A percentile compares a stretch with the other conserved stretches of the same genome.
Conservation (phyloP, 1,139 yeast species). For the Saccharomyces pastorianus region DNA sequence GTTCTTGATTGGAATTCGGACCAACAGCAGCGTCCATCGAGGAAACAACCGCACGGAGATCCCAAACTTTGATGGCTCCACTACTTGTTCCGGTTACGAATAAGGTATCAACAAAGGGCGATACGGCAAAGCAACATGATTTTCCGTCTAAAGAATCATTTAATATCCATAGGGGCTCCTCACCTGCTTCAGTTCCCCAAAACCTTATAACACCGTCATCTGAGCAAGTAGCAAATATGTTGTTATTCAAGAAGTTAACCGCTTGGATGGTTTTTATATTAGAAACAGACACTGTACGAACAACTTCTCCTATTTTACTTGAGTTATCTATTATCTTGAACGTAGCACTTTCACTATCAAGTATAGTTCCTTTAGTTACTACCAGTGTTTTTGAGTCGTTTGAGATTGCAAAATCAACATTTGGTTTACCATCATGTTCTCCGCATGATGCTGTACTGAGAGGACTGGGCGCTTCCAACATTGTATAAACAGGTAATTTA, state of each 20-base stretch:
- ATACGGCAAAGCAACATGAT: slow-evolving; percentile 16
- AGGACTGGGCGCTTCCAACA: slow-evolving; percentile 1
- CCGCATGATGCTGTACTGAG: neutral
- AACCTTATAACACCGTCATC: slow-evolving; percentile 22
- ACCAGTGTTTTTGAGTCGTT: neutral
- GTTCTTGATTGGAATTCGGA: slow-evolving; percentile 1
- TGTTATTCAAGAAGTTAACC: slow-evolving; percentile 21
- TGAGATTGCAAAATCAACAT: slow-evolving; percentile 1
- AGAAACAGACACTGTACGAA: slow-evolving; percentile 15
- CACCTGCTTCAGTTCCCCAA: slow-evolving; percentile 21
- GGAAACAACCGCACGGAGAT: slow-evolving; percentile 20
- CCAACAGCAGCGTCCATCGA: slow-evolving; percentile 7
- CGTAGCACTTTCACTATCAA: slow-evolving; percentile 13
- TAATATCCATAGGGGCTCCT: slow-evolving; percentile 15
- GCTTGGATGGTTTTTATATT: slow-evolving; percentile 12
- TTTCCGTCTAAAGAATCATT: slow-evolving; percentile 17
- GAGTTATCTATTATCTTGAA: slow-evolving; percentile 22
- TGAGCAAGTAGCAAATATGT: slow-evolving; percentile 22
- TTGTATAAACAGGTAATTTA: slow-evolving; percentile 15
- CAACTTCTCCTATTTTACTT: slow-evolving; percentile 18
- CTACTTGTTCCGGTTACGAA: slow-evolving; percentile 26
- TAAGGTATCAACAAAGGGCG: slow-evolving; percentile 21
- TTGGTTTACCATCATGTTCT: neutral
- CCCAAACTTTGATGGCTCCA: slow-evolving; percentile 29
- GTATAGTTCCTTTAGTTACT: neutral